These are phyloP conservation scores for Zalerion maritima DNA, from an alignment of 495 filamentous ascomycete species.

Conservation along the genomic window DNA sequence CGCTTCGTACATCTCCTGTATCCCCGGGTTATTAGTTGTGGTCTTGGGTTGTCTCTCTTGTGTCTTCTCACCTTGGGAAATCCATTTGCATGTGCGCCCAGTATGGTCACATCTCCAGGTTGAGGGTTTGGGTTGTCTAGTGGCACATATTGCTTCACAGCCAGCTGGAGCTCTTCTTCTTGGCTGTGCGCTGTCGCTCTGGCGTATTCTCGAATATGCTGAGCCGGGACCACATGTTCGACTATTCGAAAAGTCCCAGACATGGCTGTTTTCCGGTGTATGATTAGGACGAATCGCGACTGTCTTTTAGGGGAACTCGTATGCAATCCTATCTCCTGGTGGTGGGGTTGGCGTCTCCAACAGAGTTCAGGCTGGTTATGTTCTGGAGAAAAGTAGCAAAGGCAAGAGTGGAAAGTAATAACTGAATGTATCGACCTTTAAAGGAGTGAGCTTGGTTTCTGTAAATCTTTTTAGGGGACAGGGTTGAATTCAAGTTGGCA, in stretches of 20 bases:
- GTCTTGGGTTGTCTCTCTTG: background rate
- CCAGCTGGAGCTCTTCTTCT: slow-evolving; percentile 48
- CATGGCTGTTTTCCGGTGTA: too few relatives aligned
- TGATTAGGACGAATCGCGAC: too few relatives aligned
- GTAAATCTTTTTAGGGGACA: too few relatives aligned
- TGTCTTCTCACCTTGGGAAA: slow-evolving; percentile 55
- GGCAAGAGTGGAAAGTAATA: too few relatives aligned
- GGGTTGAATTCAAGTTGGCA: too few relatives aligned
- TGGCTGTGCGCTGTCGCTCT: slow-evolving; percentile 45
- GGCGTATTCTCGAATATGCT: slow-evolving; percentile 63
- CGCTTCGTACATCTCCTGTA: slow-evolving; percentile 73
- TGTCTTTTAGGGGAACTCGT: too few relatives aligned
- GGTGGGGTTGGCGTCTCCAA: too few relatives aligned
- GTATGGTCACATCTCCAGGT: slow-evolving; percentile 65
- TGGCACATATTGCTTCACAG: slow-evolving; percentile 75
- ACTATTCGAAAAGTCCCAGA: slow-evolving; percentile 41
- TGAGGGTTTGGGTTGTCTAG: slow-evolving; percentile 46
- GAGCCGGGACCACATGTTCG: slow-evolving; percentile 47
- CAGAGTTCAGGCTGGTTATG: too few relatives aligned
- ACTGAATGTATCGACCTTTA: too few relatives aligned
- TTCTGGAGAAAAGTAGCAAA: too few relatives aligned
- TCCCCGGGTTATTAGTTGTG: background rate
- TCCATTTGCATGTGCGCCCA: slow-evolving; percentile 74
- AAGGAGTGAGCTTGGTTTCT: too few relatives aligned
- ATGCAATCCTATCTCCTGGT: too few relatives aligned